Conservation (phyloP, 1,139 yeast species). For the Saccharomyces hybrid region DNA sequence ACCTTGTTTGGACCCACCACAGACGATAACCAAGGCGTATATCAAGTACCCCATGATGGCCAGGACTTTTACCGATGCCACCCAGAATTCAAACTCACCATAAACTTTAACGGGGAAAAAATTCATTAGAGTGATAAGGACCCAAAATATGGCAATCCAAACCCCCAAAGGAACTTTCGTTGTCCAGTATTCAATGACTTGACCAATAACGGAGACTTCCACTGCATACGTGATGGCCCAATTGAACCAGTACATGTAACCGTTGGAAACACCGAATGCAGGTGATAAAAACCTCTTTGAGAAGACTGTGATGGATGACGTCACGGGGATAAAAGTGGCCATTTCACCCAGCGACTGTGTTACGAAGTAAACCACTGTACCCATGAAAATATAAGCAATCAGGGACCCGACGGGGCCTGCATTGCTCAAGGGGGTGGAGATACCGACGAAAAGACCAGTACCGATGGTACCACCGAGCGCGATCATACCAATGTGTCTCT, state of each 20-base stretch:
- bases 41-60: slow-evolving; percentile 67
- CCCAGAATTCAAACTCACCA: slow-evolving; percentile 65
- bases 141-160: slow-evolving; percentile 71
- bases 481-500: slow-evolving; percentile 57
- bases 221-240: slow-evolving; percentile 83
- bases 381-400: slow-evolving; percentile 59
- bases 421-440: slow-evolving; percentile 41
- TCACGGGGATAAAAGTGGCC: slow-evolving; percentile 68
- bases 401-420: slow-evolving; percentile 65
- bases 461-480: slow-evolving; percentile 69
- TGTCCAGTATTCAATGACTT: slow-evolving; percentile 71
- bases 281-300: slow-evolving; percentile 58
- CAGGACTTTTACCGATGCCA: slow-evolving; percentile 58
- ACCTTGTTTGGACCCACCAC: slow-evolving; percentile 64
- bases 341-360: slow-evolving; percentile 71
- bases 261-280: slow-evolving; percentile 71
- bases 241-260: slow-evolving; percentile 80
- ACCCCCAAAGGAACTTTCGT: slow-evolving; percentile 52
- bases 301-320: slow-evolving; percentile 58
- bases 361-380: slow-evolving; percentile 55
- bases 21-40: slow-evolving; percentile 60
- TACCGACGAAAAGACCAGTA: slow-evolving; percentile 57
- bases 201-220: slow-evolving; percentile 74
- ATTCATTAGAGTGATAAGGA: slow-evolving; percentile 44
- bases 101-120: slow-evolving; percentile 56